Evolutionary conservation across 2,329 filamentous ascomycete genomes (phyloP).

Genomic region (Biscogniauxia sp.): DNA sequence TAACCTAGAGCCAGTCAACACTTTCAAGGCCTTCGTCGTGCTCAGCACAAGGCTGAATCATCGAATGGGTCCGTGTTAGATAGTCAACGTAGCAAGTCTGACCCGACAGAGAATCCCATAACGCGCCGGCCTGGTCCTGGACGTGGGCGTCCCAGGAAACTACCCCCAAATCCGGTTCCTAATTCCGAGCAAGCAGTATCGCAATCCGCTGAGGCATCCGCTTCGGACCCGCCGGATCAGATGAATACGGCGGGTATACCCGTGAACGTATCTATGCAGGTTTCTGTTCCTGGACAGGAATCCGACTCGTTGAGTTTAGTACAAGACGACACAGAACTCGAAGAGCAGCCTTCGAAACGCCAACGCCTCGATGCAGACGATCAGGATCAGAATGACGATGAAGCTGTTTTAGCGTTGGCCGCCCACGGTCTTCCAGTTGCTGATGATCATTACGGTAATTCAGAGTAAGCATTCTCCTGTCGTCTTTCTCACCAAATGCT

Average conservation of each 20-base stretch:
- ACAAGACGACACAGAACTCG: constrained; percentile 20
- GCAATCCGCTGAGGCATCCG: constrained; percentile 3
- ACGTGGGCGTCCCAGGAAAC: constrained; percentile 52
- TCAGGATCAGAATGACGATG: constrained; percentile 23
- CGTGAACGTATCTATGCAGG: constrained; percentile 10
- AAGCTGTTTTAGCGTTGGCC: constrained; percentile 29
- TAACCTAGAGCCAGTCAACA: constrained; percentile 48
- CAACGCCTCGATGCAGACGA: constrained; percentile 28
- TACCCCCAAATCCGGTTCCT: constrained; percentile 25
- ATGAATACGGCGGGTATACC: constrained; percentile 7
- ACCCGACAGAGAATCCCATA: constrained; percentile 57
- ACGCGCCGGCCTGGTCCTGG: constrained; percentile 59
- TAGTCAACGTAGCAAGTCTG: constrained; percentile 36
- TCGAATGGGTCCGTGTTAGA: constrained; percentile 35
- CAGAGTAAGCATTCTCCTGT: constrained; percentile 24
- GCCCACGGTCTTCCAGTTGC: constrained; percentile 25
- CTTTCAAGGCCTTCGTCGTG: constrained; percentile 57
- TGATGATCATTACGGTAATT: constrained; percentile 24
- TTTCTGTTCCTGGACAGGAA: constrained; percentile 16
- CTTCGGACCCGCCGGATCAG: constrained; percentile 9
- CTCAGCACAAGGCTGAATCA: constrained; percentile 51
- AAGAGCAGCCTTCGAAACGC: constrained; percentile 32
- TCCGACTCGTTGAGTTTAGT: constrained; percentile 18
- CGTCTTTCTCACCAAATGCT: constrained; percentile 2
- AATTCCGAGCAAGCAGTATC: constrained; percentile 7